Percentiles rank a stretch among this genome's conserved stretches.
Evolutionary conservation across 768 basidiomycete genomes (phyloP).

Genomic region (Naganishia vishniacii): DNA sequence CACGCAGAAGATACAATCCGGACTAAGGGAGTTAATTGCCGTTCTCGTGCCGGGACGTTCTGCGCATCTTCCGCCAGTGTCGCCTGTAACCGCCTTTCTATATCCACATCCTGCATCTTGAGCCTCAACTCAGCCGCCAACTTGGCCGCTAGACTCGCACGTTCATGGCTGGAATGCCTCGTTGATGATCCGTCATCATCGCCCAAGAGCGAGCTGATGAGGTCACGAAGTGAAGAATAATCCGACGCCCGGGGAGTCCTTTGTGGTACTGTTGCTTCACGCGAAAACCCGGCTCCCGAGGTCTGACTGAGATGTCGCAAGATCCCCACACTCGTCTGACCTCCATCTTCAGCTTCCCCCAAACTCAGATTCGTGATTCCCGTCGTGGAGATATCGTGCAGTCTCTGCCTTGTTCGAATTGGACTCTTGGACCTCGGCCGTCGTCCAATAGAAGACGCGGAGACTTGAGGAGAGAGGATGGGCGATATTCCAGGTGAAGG

Average conservation of each 20-base stretch:
- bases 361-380: constrained; percentile 2
- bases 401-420: constrained; percentile 1
- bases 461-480: neutral
- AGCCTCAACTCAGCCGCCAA: constrained; percentile 1
- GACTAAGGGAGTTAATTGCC: neutral
- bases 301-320: constrained; percentile 11
- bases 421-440: constrained; percentile 11
- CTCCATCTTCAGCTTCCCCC: neutral
- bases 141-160: neutral
- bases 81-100: constrained; percentile 5
- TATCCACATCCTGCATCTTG: constrained; percentile 8
- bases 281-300: neutral
- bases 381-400: constrained; percentile 5
- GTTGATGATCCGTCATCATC: neutral
- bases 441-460: neutral
- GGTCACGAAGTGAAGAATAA: neutral
- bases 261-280: neutral
- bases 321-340: constrained; percentile 8
- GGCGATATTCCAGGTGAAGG: constrained; percentile 6
- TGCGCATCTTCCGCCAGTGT: neutral
- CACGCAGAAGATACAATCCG: neutral
- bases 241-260: neutral
- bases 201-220: constrained; percentile 1
- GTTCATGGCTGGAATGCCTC: constrained; percentile 1
- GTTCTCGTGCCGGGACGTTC: too few species aligned